Conservation (phyloP, 441 rosid genomes). For the Jatropha podagrica region DNA sequence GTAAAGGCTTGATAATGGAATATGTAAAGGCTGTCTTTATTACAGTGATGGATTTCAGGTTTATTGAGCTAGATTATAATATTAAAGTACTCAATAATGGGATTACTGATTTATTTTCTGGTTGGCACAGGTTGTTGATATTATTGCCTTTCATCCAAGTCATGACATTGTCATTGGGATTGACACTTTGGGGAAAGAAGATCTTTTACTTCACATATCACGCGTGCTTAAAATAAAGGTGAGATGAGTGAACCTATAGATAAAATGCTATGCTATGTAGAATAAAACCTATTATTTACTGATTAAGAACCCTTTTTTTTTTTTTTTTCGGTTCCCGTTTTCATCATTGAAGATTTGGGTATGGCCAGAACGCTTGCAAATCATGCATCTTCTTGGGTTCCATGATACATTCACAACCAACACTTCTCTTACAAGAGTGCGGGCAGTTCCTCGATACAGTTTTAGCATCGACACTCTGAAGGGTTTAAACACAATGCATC, state of each 20-base stretch:
- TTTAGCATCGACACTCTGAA: constrained; percentile 65
- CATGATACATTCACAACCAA: constrained; percentile 65
- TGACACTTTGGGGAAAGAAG: constrained; percentile 75
- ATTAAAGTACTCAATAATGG: neutral
- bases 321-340: neutral
- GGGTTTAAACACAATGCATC: constrained; percentile 51
- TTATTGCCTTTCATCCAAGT: constrained; percentile 63
- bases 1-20: neutral
- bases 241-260: neutral
- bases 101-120: constrained; percentile 14
- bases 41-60: neutral
- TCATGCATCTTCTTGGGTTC: constrained; percentile 77
- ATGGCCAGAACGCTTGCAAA: constrained; percentile 88
- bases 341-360: constrained; percentile 67
- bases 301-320: neutral
- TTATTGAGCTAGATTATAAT: neutral
- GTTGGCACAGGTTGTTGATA: constrained; percentile 49
- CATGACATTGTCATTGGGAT: constrained; percentile 72
- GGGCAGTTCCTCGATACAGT: constrained; percentile 84
- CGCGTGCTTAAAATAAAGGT: constrained; percentile 58
- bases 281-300: neutral
- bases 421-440: constrained; percentile 63
- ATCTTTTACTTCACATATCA: constrained; percentile 58
- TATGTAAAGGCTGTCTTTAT: neutral
- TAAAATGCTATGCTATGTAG: neutral